Percentiles rank a stretch among this genome's conserved stretches.
phyloP scores from a whole-genome alignment of 2,329 filamentous ascomycete genomes.

The Clarireedia monteithiana region DNA sequence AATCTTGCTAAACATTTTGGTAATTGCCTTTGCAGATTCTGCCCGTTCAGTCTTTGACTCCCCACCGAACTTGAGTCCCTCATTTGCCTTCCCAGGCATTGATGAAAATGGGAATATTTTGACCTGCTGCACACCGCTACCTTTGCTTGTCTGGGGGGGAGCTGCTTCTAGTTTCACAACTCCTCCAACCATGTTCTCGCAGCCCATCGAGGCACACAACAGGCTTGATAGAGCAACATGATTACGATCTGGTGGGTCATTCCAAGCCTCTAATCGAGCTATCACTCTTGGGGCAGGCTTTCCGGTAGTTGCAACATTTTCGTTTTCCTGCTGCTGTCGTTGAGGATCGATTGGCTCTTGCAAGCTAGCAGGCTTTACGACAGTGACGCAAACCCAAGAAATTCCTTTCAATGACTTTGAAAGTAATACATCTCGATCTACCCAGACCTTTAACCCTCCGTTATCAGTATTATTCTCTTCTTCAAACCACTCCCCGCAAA shows the following conservation, averaged over 20 bases:
- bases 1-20: constrained; percentile 55
- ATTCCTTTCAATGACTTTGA: constrained; percentile 67
- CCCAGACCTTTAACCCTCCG: constrained; percentile 66
- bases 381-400: constrained; percentile 72
- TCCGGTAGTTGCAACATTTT: constrained; percentile 49
- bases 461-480: constrained; percentile 46
- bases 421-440: constrained; percentile 69
- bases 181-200: constrained; percentile 69
- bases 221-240: constrained; percentile 72
- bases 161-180: constrained; percentile 84
- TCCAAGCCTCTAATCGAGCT: constrained; percentile 70
- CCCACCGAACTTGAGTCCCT: constrained; percentile 77
- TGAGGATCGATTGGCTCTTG: constrained; percentile 62
- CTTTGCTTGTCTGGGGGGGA: constrained; percentile 38
- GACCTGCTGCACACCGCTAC: constrained; percentile 41
- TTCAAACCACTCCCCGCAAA: constrained; percentile 70
- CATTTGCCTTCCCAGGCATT: constrained; percentile 44
- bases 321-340: constrained; percentile 60
- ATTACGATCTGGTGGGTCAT: constrained; percentile 75
- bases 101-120: constrained; percentile 75
- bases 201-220: constrained; percentile 67
- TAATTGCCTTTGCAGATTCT: constrained; percentile 64
- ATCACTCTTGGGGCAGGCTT: constrained; percentile 60
- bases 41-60: constrained; percentile 79
- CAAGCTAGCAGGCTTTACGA: constrained; percentile 75